Percentiles rank a stretch among this genome's conserved stretches.
Evolutionary conservation across 805 yeast species (phyloP).

Genomic region (Wickerhamiella shivajii): DNA sequence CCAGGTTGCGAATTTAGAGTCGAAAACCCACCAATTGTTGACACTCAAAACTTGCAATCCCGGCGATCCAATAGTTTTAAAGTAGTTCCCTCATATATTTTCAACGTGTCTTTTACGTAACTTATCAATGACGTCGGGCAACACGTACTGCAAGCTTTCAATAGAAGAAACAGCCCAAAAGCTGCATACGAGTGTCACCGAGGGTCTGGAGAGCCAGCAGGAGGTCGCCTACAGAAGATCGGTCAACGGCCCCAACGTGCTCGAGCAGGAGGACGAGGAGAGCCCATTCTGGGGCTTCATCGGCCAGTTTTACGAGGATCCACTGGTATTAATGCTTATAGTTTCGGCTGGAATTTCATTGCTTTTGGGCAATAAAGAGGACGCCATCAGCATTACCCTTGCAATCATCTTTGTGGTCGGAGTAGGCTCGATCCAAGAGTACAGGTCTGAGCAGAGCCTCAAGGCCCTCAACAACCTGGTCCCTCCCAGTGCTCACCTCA

Average conservation of each 20-base stretch:
- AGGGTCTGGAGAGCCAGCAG: constrained; percentile 54
- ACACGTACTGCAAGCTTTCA: constrained; percentile 44
- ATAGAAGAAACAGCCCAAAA: constrained; percentile 50
- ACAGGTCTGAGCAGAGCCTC: constrained; percentile 83
- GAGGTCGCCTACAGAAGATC: constrained; percentile 61
- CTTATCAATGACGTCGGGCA: constrained; percentile 46
- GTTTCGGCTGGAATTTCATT: constrained; percentile 83
- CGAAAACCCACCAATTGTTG: no score
- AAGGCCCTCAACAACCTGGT: constrained; percentile 87
- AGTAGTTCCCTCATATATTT: no score
- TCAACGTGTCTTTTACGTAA: no score
- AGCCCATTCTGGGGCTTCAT: constrained; percentile 54
- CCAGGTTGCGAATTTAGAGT: no score
- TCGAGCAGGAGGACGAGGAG: constrained; percentile 61
- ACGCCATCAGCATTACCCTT: constrained; percentile 82
- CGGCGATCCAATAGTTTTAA: no score
- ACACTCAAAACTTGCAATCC: no score
- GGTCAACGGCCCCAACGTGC: constrained; percentile 70
- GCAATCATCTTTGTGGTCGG: constrained; percentile 89
- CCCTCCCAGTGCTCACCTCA: constrained; percentile 91
- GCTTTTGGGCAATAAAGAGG: constrained; percentile 91
- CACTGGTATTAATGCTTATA: constrained; percentile 70
- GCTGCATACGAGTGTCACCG: constrained; percentile 42
- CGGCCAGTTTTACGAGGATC: constrained; percentile 76
- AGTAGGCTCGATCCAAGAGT: constrained; percentile 96